A percentile compares a stretch with the other conserved stretches of the same genome.
phyloP scores from a whole-genome alignment of 371 early-diverging fungal genomes.

The Sporodiniella umbellata region DNA sequence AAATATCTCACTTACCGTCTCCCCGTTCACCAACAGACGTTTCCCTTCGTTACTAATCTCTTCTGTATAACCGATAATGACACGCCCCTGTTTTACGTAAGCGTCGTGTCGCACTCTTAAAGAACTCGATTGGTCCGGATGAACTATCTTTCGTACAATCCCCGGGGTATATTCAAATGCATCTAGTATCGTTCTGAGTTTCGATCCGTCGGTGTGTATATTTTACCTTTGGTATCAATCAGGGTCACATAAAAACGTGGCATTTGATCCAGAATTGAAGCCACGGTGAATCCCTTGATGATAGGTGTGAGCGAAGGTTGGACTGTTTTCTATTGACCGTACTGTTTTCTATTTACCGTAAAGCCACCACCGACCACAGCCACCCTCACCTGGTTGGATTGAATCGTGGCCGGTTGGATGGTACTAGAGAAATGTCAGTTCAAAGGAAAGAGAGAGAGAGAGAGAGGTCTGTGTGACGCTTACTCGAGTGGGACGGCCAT shows the following conservation, averaged over 20 bases:
- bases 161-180: constrained; percentile 35
- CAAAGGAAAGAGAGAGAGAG: no score
- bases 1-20: constrained; percentile 12
- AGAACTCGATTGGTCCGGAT: constrained; percentile 18
- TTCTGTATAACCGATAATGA: constrained; percentile 38
- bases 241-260: constrained; percentile 36
- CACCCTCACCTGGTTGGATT: constrained; percentile 22
- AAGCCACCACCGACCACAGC: constrained; percentile 39
- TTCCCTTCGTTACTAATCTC: constrained; percentile 19
- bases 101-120: constrained; percentile 34
- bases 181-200: constrained; percentile 7
- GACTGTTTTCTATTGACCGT: no score
- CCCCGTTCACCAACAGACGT: constrained; percentile 22
- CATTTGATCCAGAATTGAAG: constrained; percentile 39
- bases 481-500: constrained; percentile 22
- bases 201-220: no score
- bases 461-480: neutral
- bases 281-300: constrained; percentile 39
- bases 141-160: constrained; percentile 14
- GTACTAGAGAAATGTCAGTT: no score
- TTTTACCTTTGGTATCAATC: constrained; percentile 41
- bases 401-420: constrained; percentile 6
- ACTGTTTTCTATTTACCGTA: constrained; percentile 22
- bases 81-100: constrained; percentile 33
- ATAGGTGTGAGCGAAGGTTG: neutral